Evolutionary conservation across 2,329 filamentous ascomycete species (phyloP).

Genomic region (Claviceps monticola): DNA sequence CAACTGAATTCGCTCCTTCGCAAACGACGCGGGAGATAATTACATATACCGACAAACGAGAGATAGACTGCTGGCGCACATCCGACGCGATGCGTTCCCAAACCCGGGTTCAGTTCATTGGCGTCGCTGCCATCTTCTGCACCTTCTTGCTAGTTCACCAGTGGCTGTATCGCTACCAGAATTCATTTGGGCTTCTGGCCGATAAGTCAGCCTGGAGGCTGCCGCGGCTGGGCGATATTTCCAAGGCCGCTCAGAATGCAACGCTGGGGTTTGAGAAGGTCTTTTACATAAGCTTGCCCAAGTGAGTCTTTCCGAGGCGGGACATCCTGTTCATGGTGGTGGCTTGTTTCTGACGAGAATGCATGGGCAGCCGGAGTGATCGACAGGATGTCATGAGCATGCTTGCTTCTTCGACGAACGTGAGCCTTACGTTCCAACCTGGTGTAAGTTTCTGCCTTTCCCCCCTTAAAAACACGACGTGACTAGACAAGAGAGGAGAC

Average conservation of each 20-base stretch:
- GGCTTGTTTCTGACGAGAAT: not conserved
- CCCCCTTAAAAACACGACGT: too few species aligned
- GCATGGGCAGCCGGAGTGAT: not conserved
- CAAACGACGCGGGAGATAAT: not conserved
- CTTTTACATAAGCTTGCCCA: constrained; percentile 1
- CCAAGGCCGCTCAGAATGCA: not conserved
- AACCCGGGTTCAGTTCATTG: not conserved
- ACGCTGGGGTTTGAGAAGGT: constrained; percentile 3
- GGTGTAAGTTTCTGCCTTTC: not conserved
- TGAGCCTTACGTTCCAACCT: not conserved
- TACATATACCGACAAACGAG: too few species aligned
- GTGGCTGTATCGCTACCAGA: not conserved
- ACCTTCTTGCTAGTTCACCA: not conserved
- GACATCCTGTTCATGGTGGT: too few species aligned
- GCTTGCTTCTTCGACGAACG: not conserved
- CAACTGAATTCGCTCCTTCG: not conserved
- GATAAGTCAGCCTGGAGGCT: not conserved
- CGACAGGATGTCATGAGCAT: constrained; percentile 2
- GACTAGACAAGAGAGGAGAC: too few species aligned
- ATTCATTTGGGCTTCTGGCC: not conserved
- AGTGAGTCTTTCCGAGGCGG: not conserved
- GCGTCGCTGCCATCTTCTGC: not conserved
- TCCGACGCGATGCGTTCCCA: not conserved
- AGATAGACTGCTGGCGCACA: not conserved
- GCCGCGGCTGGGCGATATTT: not conserved